Percentiles rank a stretch among this genome's conserved stretches.
Conservation (phyloP, 1,284 basidiomycete genomes). For the Veloporphyrellus conicus region DNA sequence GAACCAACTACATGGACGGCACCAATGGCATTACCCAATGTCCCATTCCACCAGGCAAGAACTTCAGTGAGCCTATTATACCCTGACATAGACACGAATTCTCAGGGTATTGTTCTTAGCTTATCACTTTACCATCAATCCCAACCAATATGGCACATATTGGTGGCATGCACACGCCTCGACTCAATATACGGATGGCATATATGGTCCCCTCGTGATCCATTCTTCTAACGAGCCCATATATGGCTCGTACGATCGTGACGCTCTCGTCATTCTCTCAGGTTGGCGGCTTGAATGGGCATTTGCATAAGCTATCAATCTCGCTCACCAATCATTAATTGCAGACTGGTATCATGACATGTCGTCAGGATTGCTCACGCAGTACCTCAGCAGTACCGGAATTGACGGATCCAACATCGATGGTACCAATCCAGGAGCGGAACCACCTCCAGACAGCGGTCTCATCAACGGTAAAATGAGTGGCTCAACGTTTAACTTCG, state of each 20-base stretch:
- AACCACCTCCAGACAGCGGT: constrained; percentile 32
- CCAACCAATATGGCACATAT: constrained; percentile 32
- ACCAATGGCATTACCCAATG: constrained; percentile 34
- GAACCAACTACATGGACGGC: constrained; percentile 36
- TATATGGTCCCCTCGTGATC: constrained; percentile 33
- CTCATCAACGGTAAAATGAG: constrained; percentile 32
- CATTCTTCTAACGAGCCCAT: constrained; percentile 32
- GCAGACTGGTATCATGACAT: constrained; percentile 33
- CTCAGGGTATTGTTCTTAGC: constrained; percentile 17
- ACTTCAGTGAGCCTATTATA: constrained; percentile 25
- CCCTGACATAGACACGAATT: not conserved
- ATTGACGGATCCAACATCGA: constrained; percentile 29
- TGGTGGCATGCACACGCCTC: constrained; percentile 34
- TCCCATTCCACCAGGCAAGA: constrained; percentile 33
- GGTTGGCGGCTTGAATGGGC: constrained; percentile 19
- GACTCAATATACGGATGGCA: constrained; percentile 34
- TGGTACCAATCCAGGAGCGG: constrained; percentile 30
- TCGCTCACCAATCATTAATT: not conserved
- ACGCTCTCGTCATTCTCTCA: constrained; percentile 27
- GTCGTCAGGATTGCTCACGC: constrained; percentile 29
- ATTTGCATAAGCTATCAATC: not conserved
- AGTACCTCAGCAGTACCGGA: constrained; percentile 27
- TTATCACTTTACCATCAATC: constrained; percentile 29
- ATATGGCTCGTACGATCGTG: constrained; percentile 26
- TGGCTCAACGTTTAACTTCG: constrained; percentile 20